phyloP scores from a whole-genome alignment of 2,329 filamentous ascomycete species.

The Diaporthe nobilis region DNA sequence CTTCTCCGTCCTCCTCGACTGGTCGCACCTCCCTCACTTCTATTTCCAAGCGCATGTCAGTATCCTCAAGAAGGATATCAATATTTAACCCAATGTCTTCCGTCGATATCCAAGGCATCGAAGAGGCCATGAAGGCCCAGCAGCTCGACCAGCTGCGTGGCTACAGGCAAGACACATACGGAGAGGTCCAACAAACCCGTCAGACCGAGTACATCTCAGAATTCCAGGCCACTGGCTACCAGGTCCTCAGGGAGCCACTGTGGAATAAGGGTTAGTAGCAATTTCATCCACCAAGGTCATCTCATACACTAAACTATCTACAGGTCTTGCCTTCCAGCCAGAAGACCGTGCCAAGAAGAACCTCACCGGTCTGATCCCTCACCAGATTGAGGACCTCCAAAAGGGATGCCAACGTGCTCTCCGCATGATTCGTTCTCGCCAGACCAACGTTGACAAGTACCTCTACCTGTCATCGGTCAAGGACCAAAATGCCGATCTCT shows the following conservation, averaged over 20 bases:
- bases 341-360: conserved; percentile 75
- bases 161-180: conserved; percentile 70
- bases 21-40: conserved; percentile 65
- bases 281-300: too few species aligned
- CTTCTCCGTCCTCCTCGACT: conserved; percentile 65
- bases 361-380: conserved; percentile 75
- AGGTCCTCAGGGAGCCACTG: conserved; percentile 72
- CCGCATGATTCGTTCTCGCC: conserved; percentile 79
- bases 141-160: conserved; percentile 72
- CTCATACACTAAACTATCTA: background rate
- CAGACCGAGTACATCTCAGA: conserved; percentile 65
- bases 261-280: conserved; percentile 74
- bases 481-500: conserved; percentile 82
- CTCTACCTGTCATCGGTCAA: conserved; percentile 84
- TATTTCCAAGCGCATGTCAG: conserved; percentile 65
- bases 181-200: conserved; percentile 67
- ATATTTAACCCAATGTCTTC: conserved; percentile 69
- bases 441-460: conserved; percentile 84
- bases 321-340: conserved; percentile 75
- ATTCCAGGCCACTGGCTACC: conserved; percentile 69
- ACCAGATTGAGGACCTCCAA: conserved; percentile 72
- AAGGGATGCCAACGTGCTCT: conserved; percentile 77
- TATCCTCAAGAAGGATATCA: conserved; percentile 65
- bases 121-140: conserved; percentile 73
- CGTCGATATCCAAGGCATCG: conserved; percentile 69